A percentile compares a stretch with the other conserved stretches of the same genome.
Conservation (phyloP, 345 rosid species). For the Isatis tinctoria region DNA sequence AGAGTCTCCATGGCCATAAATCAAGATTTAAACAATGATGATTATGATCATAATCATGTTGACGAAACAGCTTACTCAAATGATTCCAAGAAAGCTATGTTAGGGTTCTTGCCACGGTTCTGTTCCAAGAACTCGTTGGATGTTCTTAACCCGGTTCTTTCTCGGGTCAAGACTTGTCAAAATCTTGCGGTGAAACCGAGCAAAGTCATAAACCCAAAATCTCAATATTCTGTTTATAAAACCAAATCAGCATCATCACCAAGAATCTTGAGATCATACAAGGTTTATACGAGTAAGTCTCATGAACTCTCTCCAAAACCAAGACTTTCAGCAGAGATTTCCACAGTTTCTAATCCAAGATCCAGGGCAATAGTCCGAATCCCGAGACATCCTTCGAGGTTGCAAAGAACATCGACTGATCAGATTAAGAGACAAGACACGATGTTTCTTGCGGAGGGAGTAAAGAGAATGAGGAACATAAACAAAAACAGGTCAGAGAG, state of each 20-base stretch:
- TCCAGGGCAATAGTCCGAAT: neutral
- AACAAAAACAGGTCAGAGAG: slow-evolving; percentile 19
- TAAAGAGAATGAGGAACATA: slow-evolving; percentile 21
- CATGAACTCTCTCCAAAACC: slow-evolving; percentile 38
- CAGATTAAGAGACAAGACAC: slow-evolving; percentile 20
- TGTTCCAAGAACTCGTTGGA: slow-evolving; percentile 27
- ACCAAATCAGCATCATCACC: slow-evolving; percentile 38
- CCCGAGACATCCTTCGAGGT: slow-evolving; percentile 19
- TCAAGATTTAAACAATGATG: slow-evolving; percentile 14
- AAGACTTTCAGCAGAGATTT: slow-evolving; percentile 40
- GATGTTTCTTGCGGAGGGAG: slow-evolving; percentile 25
- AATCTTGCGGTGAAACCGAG: neutral
- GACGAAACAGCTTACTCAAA: neutral
- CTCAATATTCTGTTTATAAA: slow-evolving; percentile 7
- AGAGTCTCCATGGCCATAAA: slow-evolving; percentile 28
- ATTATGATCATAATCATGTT: neutral
- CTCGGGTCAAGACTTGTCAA: slow-evolving; percentile 27
- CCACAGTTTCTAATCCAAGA: slow-evolving; percentile 39
- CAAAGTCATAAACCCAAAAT: neutral
- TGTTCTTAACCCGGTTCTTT: slow-evolving; percentile 20
- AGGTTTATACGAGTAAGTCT: slow-evolving; percentile 33
- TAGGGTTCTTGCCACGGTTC: slow-evolving; percentile 13
- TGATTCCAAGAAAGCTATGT: slow-evolving; percentile 13
- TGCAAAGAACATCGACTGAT: slow-evolving; percentile 14
- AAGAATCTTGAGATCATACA: slow-evolving; percentile 48